Conservation (phyloP, 495 filamentous ascomycete species). For the Astrothelium macrocarpum region DNA sequence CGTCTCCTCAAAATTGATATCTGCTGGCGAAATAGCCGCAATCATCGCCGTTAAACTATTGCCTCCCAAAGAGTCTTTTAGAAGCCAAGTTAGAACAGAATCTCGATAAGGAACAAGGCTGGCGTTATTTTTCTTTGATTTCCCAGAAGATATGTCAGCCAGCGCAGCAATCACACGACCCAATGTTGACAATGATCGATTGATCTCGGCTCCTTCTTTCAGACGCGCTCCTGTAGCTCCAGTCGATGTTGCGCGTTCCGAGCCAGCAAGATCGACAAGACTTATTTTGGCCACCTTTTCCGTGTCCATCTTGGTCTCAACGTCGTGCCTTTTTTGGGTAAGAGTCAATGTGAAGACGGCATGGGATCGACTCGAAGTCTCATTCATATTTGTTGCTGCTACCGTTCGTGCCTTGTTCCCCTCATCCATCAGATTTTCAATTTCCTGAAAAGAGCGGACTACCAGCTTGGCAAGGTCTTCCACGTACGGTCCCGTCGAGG, state of each 20-base stretch:
- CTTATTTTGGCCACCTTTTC: constrained; percentile 98
- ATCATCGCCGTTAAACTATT: constrained; percentile 99
- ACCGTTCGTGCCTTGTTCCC: constrained; percentile 98
- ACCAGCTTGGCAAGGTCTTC: constrained; percentile 95
- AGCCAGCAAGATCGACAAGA: constrained; percentile 94
- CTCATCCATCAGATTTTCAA: constrained; percentile 97
- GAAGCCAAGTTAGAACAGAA: constrained; percentile 88
- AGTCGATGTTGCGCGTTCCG: constrained; percentile 90
- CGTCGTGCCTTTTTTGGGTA: constrained; percentile 86
- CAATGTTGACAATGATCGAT: constrained; percentile 88
- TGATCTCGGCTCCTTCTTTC: constrained; percentile 99
- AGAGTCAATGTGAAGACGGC: constrained; percentile 96
- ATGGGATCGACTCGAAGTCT: constrained; percentile 95
- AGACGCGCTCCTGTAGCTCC: constrained; percentile 91
- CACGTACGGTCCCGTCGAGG: constrained; percentile 93
- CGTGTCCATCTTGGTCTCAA: constrained; percentile 88
- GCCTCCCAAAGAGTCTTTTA: constrained; percentile 95
- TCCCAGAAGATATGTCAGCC: constrained; percentile 79
- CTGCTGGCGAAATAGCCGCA: constrained; percentile 92
- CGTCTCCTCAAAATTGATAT: constrained; percentile 99
- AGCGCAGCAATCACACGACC: constrained; percentile 97
- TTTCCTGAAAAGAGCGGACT: constrained; percentile 93
- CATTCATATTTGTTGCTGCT: constrained; percentile 99
- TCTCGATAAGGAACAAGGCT: constrained; percentile 94
- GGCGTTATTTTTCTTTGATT: constrained; percentile 67